Percentiles rank a stretch among this genome's conserved stretches.
phyloP scores from a whole-genome alignment of 164 flowering plant genomes.

The Aristolochia fimbriata region DNA sequence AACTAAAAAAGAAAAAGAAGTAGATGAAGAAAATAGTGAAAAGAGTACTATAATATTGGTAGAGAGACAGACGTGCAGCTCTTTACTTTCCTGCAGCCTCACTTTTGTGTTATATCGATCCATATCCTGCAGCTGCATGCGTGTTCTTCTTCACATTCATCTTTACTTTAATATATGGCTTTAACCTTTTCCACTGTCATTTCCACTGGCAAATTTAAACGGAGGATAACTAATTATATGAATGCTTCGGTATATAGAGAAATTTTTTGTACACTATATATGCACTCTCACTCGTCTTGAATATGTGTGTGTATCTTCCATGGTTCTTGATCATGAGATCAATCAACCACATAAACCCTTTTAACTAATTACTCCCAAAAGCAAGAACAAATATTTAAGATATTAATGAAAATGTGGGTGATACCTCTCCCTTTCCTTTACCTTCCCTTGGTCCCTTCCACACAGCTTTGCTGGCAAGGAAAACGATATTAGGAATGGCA shows the following conservation, averaged over 20 bases:
- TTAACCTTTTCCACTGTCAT: not conserved
- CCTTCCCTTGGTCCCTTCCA: too few species aligned
- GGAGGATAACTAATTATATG: not conserved
- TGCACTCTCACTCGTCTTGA: too few species aligned
- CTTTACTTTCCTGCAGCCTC: not conserved
- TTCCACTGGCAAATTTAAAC: not conserved
- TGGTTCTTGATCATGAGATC: too few species aligned
- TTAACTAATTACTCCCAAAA: too few species aligned
- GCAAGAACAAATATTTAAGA: too few species aligned
- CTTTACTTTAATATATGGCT: not conserved
- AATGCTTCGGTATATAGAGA: not conserved
- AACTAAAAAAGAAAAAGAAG: not conserved
- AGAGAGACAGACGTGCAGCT: conserved; percentile 1
- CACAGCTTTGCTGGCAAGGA: too few species aligned
- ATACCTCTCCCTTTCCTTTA: too few species aligned
- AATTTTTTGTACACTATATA: too few species aligned
- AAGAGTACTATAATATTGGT: not conserved
- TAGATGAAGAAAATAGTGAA: not conserved
- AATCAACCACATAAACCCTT: too few species aligned
- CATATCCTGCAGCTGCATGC: not conserved
- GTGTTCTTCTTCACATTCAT: not conserved
- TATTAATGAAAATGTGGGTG: too few species aligned
- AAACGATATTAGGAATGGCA: too few species aligned
- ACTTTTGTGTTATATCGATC: not conserved
- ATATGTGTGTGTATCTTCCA: too few species aligned